Evolutionary conservation across 257 asterid genomes (phyloP).

Genomic region (Nicotiana sylvestris): DNA sequence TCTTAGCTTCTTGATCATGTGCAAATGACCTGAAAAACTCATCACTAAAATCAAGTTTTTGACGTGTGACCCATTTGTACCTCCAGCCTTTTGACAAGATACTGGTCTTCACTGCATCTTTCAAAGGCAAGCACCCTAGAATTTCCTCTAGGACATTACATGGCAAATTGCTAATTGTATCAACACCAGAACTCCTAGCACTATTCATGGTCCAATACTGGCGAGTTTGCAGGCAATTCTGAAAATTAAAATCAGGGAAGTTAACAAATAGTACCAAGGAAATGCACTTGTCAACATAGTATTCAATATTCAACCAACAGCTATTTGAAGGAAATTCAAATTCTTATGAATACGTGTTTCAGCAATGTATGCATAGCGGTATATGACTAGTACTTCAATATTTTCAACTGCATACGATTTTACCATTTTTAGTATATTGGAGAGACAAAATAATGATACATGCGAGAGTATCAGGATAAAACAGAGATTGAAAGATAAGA

Average conservation of each 20-base stretch:
- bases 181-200: not conserved
- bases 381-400: not conserved
- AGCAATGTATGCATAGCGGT: not conserved
- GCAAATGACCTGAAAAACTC: not conserved
- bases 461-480: not conserved
- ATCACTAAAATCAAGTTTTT: too few species aligned
- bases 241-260: not conserved
- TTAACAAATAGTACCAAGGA: not conserved
- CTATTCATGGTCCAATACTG: not conserved
- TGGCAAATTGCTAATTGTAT: slow-evolving; percentile 3
- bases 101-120: too few species aligned
- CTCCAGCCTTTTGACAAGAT: too few species aligned
- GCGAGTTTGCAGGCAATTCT: not conserved
- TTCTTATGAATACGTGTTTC: not conserved
- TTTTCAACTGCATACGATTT: not conserved
- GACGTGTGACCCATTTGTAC: too few species aligned
- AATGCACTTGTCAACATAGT: not conserved
- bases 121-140: too few species aligned
- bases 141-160: not conserved
- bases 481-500: not conserved
- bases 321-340: not conserved
- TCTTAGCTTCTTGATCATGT: not conserved
- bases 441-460: too few species aligned
- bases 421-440: too few species aligned
- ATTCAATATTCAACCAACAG: too few species aligned